These are phyloP conservation scores for Platanus orientalis DNA, from an alignment of 164 flowering plant genomes.

Conservation along the genomic window DNA sequence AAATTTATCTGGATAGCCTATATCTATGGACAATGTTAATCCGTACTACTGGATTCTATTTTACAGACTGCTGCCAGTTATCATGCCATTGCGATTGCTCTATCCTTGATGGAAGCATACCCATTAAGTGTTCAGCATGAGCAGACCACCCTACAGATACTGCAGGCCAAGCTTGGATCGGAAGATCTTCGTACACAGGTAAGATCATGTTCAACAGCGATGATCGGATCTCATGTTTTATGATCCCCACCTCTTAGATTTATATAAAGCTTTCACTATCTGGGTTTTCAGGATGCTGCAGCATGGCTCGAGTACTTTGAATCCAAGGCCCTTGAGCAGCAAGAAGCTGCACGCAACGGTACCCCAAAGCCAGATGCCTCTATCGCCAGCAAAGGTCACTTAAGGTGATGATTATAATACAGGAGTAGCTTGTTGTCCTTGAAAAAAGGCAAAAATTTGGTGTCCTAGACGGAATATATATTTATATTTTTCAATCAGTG, in stretches of 20 bases:
- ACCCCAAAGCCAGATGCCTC: slow-evolving; percentile 97
- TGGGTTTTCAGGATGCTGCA: slow-evolving; percentile 74
- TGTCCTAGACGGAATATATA: neutral
- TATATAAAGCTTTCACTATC: neutral
- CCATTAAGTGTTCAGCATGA: slow-evolving; percentile 95
- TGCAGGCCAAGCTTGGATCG: slow-evolving; percentile 82
- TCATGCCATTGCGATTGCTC: slow-evolving; percentile 97
- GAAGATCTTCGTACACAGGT: slow-evolving; percentile 97
- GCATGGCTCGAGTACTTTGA: slow-evolving; percentile 98
- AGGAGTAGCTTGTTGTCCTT: neutral
- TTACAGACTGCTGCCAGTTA: slow-evolving; percentile 94
- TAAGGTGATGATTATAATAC: slow-evolving; percentile 46
- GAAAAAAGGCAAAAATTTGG: neutral
- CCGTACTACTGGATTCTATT: slow-evolving; percentile 3
- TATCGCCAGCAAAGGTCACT: slow-evolving; percentile 94
- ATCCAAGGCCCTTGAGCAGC: slow-evolving; percentile 93
- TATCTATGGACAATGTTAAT: slow-evolving; percentile 1
- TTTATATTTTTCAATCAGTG: neutral
- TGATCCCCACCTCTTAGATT: neutral
- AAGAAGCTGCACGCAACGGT: slow-evolving; percentile 97
- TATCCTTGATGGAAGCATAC: slow-evolving; percentile 94
- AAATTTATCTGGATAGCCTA: neutral
- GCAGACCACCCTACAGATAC: slow-evolving; percentile 85
- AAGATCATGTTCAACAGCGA: slow-evolving; percentile 5
- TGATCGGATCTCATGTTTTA: neutral